These are phyloP conservation scores for Schizochytrium sp. DNA, from an alignment of 108 stramenopile genomes.

Conservation along the genomic window DNA sequence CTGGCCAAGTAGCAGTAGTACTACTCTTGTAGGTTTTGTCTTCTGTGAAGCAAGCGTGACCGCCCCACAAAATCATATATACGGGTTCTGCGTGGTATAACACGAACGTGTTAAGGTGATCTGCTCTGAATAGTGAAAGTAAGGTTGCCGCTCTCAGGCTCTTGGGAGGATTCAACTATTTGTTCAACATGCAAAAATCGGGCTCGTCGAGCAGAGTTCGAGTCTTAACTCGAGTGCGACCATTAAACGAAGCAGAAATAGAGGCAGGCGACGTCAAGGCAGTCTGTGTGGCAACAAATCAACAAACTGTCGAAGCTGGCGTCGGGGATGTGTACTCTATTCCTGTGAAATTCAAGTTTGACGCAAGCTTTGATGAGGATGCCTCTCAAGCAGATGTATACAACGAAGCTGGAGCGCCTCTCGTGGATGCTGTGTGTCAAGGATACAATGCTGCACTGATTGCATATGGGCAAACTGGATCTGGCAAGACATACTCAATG, in stretches of 20 bases:
- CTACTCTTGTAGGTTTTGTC: too few species aligned
- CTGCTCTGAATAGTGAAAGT: too few species aligned
- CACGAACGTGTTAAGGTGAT: too few species aligned
- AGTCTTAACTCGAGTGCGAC: neutral
- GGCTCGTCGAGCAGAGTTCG: neutral
- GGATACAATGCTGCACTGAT: constrained; percentile 72
- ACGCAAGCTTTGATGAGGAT: constrained; percentile 63
- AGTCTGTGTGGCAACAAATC: neutral
- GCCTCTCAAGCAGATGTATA: constrained; percentile 66
- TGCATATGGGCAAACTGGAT: constrained; percentile 68
- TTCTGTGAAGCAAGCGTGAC: too few species aligned
- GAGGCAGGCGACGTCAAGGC: neutral
- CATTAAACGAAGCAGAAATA: neutral
- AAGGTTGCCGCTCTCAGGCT: neutral
- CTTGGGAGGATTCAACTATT: neutral
- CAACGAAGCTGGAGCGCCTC: constrained; percentile 38
- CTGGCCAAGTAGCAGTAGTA: too few species aligned
- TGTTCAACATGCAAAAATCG: neutral
- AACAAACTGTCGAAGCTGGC: neutral
- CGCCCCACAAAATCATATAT: too few species aligned
- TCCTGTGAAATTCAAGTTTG: constrained; percentile 59
- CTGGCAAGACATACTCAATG: constrained; percentile 59
- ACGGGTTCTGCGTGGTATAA: too few species aligned
- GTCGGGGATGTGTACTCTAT: neutral
- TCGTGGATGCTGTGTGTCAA: constrained; percentile 65